Base-by-base conservation (phyloP, 495 filamentous ascomycete genomes). In the Lepraria neglecta region DNA sequence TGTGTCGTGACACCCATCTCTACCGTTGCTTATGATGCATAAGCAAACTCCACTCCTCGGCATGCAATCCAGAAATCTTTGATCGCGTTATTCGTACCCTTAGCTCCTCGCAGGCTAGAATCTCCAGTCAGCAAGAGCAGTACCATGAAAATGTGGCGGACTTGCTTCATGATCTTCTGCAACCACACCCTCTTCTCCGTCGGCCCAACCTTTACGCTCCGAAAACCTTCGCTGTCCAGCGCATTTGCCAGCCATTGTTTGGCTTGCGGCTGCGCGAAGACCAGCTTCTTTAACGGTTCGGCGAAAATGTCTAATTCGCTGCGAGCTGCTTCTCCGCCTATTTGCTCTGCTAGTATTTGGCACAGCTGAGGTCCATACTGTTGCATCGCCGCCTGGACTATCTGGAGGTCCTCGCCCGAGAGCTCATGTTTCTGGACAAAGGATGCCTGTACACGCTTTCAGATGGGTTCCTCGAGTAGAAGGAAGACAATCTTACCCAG, bases 231-330 rank as follows among this genome's bases (percentile, higher is more conserved):
- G 58, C 72, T 73, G 31, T 74, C 61, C 33, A 90, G 65, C 17
- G 85, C 86, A 9, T 69, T 68, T 40, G 82, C 74, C 10, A 90
- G 72, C 87, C 87, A 90, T 6, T 59, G 66, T 68, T 80, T 82
- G 5, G 85, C 78, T 19, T 71, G 70, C n/a, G 80, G 76, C 21
- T 90, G 83, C 38, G 82, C 77, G 59, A 82, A 80, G 3, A 95
- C 76, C 3, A 94, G 73, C 64, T 85, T 88, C 73, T 89, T 88
- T 19, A 96, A 78, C 31, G 88, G 89, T 50, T 92, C 88, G 59
- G 78, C 82, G 6, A 96, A 77, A 64, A 78, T 82, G 54, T 90
- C 86, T 0, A 96, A 75, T 66, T 96, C 91, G 57, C 86, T 90
- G 51, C 91, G 79, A 3, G 84, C 80, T 42, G 86, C 90, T 42